phyloP scores from a whole-genome alignment of 2,329 filamentous ascomycete genomes.

The Amesomyces nigricolor region DNA sequence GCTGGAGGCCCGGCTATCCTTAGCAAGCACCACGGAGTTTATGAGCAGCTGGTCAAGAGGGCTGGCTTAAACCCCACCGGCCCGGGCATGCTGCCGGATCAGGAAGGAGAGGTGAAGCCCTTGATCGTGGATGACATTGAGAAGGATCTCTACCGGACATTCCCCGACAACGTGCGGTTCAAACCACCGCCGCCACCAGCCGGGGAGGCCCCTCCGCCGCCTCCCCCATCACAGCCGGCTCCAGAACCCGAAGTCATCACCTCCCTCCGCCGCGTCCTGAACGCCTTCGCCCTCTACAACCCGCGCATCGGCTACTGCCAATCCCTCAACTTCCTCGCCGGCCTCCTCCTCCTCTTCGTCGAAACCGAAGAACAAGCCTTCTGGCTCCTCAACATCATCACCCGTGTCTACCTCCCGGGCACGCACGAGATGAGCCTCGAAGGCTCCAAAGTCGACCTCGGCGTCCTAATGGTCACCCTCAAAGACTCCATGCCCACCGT shows the following conservation, averaged over 20 bases:
- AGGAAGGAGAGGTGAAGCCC: conserved; percentile 48
- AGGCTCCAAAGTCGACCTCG: conserved; percentile 88
- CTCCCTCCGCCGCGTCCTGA: conserved; percentile 76
- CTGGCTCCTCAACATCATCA: conserved; percentile 89
- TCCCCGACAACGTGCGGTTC: conserved; percentile 89
- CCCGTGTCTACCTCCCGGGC: conserved; percentile 78
- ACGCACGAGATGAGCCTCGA: conserved; percentile 89
- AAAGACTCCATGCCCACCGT: conserved; percentile 76
- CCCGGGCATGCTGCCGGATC: conserved; percentile 11
- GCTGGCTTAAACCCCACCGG: conserved; percentile 23
- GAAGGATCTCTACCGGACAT: conserved; percentile 86
- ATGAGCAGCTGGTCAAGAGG: conserved; percentile 61
- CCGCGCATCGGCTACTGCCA: conserved; percentile 93
- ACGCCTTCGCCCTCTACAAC: conserved; percentile 86
- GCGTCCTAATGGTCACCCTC: conserved; percentile 83
- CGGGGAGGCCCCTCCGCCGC: neutral
- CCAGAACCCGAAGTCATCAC: conserved; percentile 72
- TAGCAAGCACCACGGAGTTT: conserved; percentile 69
- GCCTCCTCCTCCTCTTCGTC: conserved; percentile 82
- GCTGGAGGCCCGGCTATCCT: conserved; percentile 78
- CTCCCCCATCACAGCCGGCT: conserved; percentile 32
- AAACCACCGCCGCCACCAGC: conserved; percentile 43
- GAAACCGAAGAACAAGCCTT: conserved; percentile 85
- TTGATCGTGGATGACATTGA: conserved; percentile 87
- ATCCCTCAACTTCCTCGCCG: conserved; percentile 90